Evolutionary conservation across 257 asterid genomes (phyloP), one percentile per base, ranked within the genome.

Genomic region (Thymus mandschuricus): DNA sequence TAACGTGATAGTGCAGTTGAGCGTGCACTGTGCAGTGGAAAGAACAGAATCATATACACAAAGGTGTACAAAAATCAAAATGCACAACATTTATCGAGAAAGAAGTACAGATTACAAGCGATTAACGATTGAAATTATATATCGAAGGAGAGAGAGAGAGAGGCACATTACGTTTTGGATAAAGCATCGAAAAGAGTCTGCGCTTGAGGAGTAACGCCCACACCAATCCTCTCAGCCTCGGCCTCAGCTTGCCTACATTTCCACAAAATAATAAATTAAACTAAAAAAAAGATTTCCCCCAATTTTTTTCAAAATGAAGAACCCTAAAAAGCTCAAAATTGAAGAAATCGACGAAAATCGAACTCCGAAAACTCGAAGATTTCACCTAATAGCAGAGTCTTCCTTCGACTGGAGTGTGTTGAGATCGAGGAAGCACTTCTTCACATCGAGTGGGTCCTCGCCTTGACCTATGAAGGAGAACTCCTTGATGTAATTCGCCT

Each of bases 221-320:
- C 95, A 28, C 99, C 99, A 72, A 92, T 81, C 86, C 98, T 87
- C 86, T 87, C 97, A 6, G 96, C 94, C 62, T 95, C 98, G 10
- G 83, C 73, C 86, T 87, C 96, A 3, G 98, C 98, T 80, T 88
- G 98, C 67, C 99, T 95, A 88, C 55, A 83, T 1, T 66, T 72
- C 15, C 15, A 21, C 59, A 76, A 56, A 2, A 9, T 6, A 60
- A 10, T 65, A 69, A 10, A 7, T 35, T 7, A 28, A 28, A 28
- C 8, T 8, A 10, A 55, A 41, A 3, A 66, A 52, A 45, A 70
- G 21, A 21, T 21, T 27, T 21, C 44, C 21, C 54, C 54, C 54
- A 48, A 48, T 10, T 48, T 1, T 12, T 45, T 3, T 2, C 21
- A 48, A 48, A 11, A 48, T 0, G 41, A 15, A 52, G 21, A 21